Evolutionary conservation across 2,329 filamentous ascomycete genomes (phyloP).

Genomic region (Aspergillus viridinutans): DNA sequence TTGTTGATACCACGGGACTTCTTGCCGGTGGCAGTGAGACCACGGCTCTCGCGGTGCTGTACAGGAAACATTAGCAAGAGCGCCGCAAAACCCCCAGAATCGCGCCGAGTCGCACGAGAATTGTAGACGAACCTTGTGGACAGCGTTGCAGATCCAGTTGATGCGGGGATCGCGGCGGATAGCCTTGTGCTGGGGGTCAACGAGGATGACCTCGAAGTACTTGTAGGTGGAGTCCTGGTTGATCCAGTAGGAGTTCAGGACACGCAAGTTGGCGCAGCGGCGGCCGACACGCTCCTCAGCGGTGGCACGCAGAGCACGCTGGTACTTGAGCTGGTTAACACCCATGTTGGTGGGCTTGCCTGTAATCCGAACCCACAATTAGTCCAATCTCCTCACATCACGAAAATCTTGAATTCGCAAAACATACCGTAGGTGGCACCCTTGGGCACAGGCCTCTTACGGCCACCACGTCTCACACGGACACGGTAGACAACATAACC

Average conservation of each 20-base stretch:
- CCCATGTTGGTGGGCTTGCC: conserved; percentile 99
- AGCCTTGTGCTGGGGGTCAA: conserved; percentile 99
- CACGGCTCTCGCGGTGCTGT: conserved; percentile 92
- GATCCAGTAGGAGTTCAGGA: conserved; percentile 99
- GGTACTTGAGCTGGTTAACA: conserved; percentile 99
- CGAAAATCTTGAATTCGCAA: background rate
- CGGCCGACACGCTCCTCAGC: conserved; percentile 99
- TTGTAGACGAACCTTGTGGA: conserved; percentile 69
- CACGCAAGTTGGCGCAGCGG: conserved; percentile 97
- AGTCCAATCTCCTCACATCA: conserved; percentile 23
- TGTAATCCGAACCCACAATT: conserved; percentile 39
- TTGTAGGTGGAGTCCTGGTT: conserved; percentile 99
- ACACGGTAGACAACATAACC: conserved; percentile 99
- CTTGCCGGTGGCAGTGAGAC: conserved; percentile 98
- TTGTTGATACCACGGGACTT: conserved; percentile 99
- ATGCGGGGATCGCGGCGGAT: conserved; percentile 98
- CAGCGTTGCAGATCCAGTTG: conserved; percentile 99
- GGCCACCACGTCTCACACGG: conserved; percentile 95
- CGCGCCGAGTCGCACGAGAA: background rate
- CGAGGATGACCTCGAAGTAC: conserved; percentile 99
- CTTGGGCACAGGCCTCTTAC: conserved; percentile 94
- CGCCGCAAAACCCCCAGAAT: background rate
- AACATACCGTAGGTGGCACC: conserved; percentile 95
- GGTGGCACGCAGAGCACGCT: conserved; percentile 95
- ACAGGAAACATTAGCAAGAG: conserved; percentile 19